Evolutionary conservation across 164 flowering plant genomes (phyloP).

Genomic region (Euptelea pleiosperma): DNA sequence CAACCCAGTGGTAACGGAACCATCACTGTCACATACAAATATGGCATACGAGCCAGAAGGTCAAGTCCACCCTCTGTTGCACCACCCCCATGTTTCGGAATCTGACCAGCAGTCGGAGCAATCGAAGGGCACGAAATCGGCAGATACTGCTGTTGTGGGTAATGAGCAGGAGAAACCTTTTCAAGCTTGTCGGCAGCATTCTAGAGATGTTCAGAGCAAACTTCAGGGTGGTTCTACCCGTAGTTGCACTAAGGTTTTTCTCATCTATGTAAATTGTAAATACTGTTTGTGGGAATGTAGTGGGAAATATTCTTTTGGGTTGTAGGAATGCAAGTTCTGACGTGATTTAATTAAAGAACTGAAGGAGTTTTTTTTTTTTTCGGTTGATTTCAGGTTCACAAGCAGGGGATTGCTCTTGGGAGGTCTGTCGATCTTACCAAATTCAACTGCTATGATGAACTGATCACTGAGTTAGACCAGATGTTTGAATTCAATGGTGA

Average conservation of each 20-base stretch:
- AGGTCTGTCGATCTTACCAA: constrained; percentile 70
- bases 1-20: constrained; percentile 28
- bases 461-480: constrained; percentile 55
- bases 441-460: constrained; percentile 49
- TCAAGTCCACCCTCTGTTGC: constrained; percentile 13
- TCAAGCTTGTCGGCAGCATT: constrained; percentile 26
- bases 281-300: not conserved
- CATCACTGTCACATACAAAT: constrained; percentile 22
- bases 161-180: constrained; percentile 42
- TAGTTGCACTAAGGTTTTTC: constrained; percentile 74
- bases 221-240: constrained; percentile 45
- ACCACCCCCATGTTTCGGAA: constrained; percentile 24
- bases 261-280: not conserved
- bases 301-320: not conserved
- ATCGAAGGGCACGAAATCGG: constrained; percentile 34
- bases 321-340: not conserved
- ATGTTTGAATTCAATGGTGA: constrained; percentile 80
- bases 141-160: constrained; percentile 15
- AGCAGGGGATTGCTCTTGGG: constrained; percentile 83
- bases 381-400: constrained; percentile 58
- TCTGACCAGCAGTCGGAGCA: constrained; percentile 46
- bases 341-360: not conserved
- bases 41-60: constrained; percentile 18
- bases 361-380: not conserved
- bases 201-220: constrained; percentile 42